These are phyloP conservation scores for Pyrenophora tritici-repentis DNA, from an alignment of 2,329 filamentous ascomycete genomes.

Conservation along the genomic window DNA sequence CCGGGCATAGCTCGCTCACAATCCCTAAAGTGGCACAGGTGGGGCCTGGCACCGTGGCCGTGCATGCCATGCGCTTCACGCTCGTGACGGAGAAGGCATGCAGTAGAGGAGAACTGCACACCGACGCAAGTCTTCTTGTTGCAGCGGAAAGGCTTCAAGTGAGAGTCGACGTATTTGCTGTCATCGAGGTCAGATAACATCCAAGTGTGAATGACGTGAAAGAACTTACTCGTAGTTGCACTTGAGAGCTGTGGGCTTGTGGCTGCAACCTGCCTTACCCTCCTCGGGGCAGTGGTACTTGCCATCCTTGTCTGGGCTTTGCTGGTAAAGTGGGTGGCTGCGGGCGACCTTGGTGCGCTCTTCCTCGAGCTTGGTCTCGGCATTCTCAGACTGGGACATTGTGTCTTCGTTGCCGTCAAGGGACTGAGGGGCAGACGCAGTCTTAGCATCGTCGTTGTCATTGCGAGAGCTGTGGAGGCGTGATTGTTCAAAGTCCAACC, in stretches of 20 bases:
- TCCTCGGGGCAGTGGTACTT: conserved; percentile 93
- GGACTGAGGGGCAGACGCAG: conserved; percentile 31
- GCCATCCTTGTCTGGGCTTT: conserved; percentile 69
- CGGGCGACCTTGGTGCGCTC: conserved; percentile 49
- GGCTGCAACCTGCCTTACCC: conserved; percentile 74
- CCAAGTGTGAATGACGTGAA: not conserved
- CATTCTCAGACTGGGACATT: conserved; percentile 34
- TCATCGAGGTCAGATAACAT: conserved; percentile 12
- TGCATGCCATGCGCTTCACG: conserved; percentile 95
- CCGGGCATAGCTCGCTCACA: conserved; percentile 82
- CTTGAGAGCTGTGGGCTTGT: conserved; percentile 94
- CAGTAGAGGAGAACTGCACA: conserved; percentile 90
- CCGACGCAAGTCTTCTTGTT: conserved; percentile 83
- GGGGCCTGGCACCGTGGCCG: conserved; percentile 90
- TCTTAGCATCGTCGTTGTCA: conserved; percentile 35
- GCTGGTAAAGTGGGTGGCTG: conserved; percentile 72
- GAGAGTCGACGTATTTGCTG: conserved; percentile 97
- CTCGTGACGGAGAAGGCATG: conserved; percentile 91
- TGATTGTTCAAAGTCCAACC: conserved; percentile 31
- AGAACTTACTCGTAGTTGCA: conserved; percentile 93
- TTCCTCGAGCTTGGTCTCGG: conserved; percentile 43
- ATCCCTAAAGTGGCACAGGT: conserved; percentile 79
- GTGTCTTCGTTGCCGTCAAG: conserved; percentile 38
- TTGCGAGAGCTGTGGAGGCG: conserved; percentile 14
- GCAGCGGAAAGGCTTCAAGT: conserved; percentile 95